These are phyloP conservation scores for Stentor coeruleus DNA, from an alignment of 73 alveolate species.

Conservation along the genomic window DNA sequence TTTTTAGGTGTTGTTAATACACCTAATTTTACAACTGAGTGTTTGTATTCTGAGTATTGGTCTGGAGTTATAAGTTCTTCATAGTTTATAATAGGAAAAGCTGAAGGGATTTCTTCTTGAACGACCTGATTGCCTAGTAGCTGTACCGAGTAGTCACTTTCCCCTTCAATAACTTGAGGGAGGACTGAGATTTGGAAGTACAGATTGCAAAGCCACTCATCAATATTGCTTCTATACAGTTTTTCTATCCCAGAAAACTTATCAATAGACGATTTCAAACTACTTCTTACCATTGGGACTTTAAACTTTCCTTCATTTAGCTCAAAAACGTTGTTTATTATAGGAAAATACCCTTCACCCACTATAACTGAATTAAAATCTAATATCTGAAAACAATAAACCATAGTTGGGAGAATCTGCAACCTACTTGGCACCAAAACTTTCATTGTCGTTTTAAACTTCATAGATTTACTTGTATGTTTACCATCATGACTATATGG, in stretches of 20 bases:
- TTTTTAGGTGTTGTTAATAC: constrained; percentile 23
- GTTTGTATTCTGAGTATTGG: not conserved
- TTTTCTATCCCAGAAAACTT: constrained; percentile 42
- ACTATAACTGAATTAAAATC: constrained; percentile 32
- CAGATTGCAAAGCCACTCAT: constrained; percentile 69
- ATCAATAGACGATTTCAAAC: constrained; percentile 16
- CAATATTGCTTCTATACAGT: constrained; percentile 37
- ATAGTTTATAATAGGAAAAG: not conserved
- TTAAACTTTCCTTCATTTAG: constrained; percentile 56
- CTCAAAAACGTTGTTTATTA: constrained; percentile 45
- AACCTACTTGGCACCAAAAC: not conserved
- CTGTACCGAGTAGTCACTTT: not conserved
- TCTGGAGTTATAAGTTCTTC: constrained; percentile 19
- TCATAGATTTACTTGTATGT: not conserved
- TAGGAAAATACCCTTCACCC: constrained; percentile 66
- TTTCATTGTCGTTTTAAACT: not conserved
- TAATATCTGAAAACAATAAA: constrained; percentile 12
- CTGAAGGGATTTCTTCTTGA: not conserved
- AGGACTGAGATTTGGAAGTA: constrained; percentile 40
- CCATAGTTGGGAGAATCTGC: constrained; percentile 17
- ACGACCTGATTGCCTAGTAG: not conserved
- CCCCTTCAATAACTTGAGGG: not conserved
- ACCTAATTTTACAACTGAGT: not conserved
- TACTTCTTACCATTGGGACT: constrained; percentile 30
- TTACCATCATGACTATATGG: constrained; percentile 2